Evolutionary conservation across 2,329 filamentous ascomycete species (phyloP).

Genomic region (Aspergillus tanneri): DNA sequence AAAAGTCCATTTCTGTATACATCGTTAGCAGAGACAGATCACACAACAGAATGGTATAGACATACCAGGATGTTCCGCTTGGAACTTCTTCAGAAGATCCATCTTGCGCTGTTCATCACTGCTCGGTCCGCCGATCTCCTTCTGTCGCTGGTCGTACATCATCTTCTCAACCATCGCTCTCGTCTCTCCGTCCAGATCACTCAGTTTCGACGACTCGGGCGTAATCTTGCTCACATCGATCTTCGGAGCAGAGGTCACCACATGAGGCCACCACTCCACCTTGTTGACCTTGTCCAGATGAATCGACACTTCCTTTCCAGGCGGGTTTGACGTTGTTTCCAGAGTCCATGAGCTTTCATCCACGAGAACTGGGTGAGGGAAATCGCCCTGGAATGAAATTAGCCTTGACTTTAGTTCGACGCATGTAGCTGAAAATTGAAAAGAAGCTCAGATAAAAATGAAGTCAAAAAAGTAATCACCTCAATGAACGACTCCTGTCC

Average conservation of each 20-base stretch:
- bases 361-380: slow-evolving; percentile 73
- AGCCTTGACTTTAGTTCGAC: neutral
- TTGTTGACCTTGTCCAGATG: slow-evolving; percentile 96
- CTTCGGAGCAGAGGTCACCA: slow-evolving; percentile 79
- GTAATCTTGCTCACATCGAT: slow-evolving; percentile 95
- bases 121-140: slow-evolving; percentile 83
- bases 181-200: slow-evolving; percentile 92
- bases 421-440: too few species aligned
- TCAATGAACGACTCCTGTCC: slow-evolving; percentile 82
- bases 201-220: slow-evolving; percentile 87
- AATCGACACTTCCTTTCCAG: slow-evolving; percentile 72
- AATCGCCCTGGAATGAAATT: slow-evolving; percentile 63
- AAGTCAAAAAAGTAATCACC: slow-evolving; percentile 47
- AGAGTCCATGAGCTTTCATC: slow-evolving; percentile 97
- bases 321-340: slow-evolving; percentile 57
- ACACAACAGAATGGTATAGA: slow-evolving; percentile 11
- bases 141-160: slow-evolving; percentile 99
- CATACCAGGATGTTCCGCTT: slow-evolving; percentile 66
- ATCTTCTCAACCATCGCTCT: slow-evolving; percentile 99
- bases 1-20: slow-evolving; percentile 63
- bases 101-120: slow-evolving; percentile 95
- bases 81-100: slow-evolving; percentile 90
- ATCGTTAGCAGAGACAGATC: slow-evolving; percentile 4
- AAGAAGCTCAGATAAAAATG: neutral
- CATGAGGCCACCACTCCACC: slow-evolving; percentile 97